Conservation (phyloP, 78 protist species). For the Ministeria vibrans region DNA sequence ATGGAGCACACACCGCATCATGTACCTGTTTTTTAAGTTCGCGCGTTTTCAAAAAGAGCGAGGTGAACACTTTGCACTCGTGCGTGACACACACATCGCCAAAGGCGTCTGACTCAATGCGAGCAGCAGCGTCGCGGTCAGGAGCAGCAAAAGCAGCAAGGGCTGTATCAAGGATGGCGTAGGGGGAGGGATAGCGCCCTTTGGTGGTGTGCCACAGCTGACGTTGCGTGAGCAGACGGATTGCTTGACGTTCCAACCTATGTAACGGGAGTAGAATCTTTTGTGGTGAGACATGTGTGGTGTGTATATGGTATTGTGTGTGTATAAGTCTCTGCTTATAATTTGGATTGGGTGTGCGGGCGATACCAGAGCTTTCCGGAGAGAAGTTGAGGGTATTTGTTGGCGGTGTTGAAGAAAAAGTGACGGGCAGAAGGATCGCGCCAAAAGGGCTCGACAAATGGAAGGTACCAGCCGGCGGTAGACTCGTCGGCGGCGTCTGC, state of each 20-base stretch:
- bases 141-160: neutral
- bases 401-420: neutral
- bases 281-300: too few relatives aligned
- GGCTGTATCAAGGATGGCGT: conserved; percentile 28
- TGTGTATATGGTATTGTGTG: too few relatives aligned
- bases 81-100: conserved; percentile 33
- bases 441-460: neutral
- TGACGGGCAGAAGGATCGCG: neutral
- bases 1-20: too few relatives aligned
- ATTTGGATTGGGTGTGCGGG: neutral
- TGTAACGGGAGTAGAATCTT: too few relatives aligned
- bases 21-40: conserved; percentile 35
- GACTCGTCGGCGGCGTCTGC: neutral
- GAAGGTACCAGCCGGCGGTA: too few relatives aligned
- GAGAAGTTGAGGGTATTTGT: neutral
- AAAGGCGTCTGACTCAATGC: conserved; percentile 44
- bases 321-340: neutral
- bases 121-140: conserved; percentile 3
- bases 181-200: conserved; percentile 62
- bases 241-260: neutral
- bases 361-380: neutral
- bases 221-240: too few relatives aligned
- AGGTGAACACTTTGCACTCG: neutral
- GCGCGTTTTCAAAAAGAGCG: neutral
- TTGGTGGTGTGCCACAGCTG: conserved; percentile 27